A percentile compares a stretch with the other conserved stretches of the same genome.
These are phyloP conservation scores for Cladophialophora bantiana DNA, from an alignment of 2,329 filamentous ascomycete species.

Conservation along the genomic window DNA sequence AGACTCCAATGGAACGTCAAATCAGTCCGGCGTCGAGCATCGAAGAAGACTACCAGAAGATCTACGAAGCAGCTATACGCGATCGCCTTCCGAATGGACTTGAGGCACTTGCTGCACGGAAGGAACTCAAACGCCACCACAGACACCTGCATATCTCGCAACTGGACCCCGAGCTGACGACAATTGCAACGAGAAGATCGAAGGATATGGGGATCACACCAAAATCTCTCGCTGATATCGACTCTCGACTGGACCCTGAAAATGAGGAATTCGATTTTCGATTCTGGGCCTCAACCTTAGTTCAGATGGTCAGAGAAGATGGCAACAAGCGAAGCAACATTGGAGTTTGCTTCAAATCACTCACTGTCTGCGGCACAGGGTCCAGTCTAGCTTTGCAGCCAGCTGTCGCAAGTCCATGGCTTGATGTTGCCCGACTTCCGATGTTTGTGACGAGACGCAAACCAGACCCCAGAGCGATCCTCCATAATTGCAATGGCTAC, in stretches of 20 bases:
- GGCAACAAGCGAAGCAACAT: conserved; percentile 26
- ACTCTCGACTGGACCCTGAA: conserved; percentile 28
- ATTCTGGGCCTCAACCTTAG: conserved; percentile 29
- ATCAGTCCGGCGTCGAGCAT: conserved; percentile 21
- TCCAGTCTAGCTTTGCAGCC: conserved; percentile 71
- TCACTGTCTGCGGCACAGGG: conserved; percentile 68
- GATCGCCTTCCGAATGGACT: conserved; percentile 29
- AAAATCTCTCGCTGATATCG: conserved; percentile 26
- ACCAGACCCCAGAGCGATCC: conserved; percentile 40
- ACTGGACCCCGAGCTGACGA: conserved; percentile 23
- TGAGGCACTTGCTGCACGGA: conserved; percentile 7
- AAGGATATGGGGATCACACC: conserved; percentile 19
- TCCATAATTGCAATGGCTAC: conserved; percentile 60
- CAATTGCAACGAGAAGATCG: conserved; percentile 26
- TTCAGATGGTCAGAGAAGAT: conserved; percentile 28
- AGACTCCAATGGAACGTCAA: conserved; percentile 19
- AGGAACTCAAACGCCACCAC: conserved; percentile 12
- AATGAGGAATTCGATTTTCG: conserved; percentile 31
- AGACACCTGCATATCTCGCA: not conserved
- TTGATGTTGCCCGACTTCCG: conserved; percentile 64
- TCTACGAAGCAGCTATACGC: conserved; percentile 24
- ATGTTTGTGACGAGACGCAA: conserved; percentile 59
- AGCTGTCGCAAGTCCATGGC: conserved; percentile 66
- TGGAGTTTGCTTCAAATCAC: conserved; percentile 69
- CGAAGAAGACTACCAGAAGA: conserved; percentile 23